A percentile compares a stretch with the other conserved stretches of the same genome.
phyloP scores from a whole-genome alignment of 352 stramenopile genomes.

The Pythium monospermum region DNA sequence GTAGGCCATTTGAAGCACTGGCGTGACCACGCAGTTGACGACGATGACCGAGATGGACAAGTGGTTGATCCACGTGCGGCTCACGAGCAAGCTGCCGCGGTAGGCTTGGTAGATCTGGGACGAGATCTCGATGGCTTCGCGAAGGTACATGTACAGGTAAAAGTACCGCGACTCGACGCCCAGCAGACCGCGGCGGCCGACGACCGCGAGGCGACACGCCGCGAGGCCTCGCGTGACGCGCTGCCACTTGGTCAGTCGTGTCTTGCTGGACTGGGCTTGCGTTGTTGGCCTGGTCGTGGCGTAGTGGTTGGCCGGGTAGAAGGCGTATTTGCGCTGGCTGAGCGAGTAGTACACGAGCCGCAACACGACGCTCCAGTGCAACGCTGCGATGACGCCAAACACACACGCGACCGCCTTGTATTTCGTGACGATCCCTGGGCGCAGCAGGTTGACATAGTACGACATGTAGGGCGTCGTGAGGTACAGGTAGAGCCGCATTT shows the following conservation, averaged over 20 bases:
- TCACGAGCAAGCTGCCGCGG: slow-evolving; percentile 14
- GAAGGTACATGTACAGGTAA: slow-evolving; percentile 15
- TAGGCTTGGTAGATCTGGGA: slow-evolving; percentile 21
- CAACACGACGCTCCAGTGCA: slow-evolving; percentile 17
- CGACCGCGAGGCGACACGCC: slow-evolving; percentile 3
- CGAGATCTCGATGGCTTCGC: slow-evolving; percentile 17
- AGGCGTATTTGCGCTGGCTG: slow-evolving; percentile 22
- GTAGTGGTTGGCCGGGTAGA: slow-evolving; percentile 14
- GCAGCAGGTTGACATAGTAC: slow-evolving; percentile 27
- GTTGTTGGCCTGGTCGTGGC: slow-evolving; percentile 1
- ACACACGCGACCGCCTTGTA: slow-evolving; percentile 16
- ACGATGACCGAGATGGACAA: slow-evolving; percentile 23
- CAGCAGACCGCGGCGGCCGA: slow-evolving; percentile 10
- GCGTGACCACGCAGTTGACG: slow-evolving; percentile 24
- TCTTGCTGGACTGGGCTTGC: not conserved
- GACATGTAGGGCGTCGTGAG: slow-evolving; percentile 22
- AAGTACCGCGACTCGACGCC: slow-evolving; percentile 22
- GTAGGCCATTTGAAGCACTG: slow-evolving; percentile 20
- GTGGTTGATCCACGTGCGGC: slow-evolving; percentile 26
- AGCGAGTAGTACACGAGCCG: slow-evolving; percentile 15
- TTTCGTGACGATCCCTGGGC: slow-evolving; percentile 16
- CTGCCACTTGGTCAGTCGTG: not conserved
- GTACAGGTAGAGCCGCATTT: slow-evolving; percentile 22
- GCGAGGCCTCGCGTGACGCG: not conserved
- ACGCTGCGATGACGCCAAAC: slow-evolving; percentile 15